These are phyloP conservation scores for Tricholoma hemisulphureum DNA, from an alignment of 768 basidiomycete genomes.

Conservation along the genomic window DNA sequence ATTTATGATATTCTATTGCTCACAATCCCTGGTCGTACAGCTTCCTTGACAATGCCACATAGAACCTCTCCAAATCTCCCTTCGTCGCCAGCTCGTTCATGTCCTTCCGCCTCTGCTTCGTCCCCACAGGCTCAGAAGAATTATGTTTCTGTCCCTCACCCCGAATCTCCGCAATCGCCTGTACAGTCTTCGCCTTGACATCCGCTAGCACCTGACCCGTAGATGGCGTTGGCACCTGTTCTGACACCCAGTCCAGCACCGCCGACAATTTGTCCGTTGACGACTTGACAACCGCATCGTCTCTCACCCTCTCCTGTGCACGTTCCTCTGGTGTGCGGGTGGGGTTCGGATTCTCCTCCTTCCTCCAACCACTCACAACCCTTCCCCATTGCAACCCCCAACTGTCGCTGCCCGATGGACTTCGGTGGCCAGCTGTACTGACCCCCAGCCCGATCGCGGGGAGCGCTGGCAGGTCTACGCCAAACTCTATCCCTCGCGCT, in stretches of 20 bases:
- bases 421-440: constrained; percentile 9
- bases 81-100: constrained; percentile 57
- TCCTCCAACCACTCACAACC: constrained; percentile 62
- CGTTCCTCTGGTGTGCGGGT: constrained; percentile 15
- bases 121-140: too few species aligned
- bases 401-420: constrained; percentile 30
- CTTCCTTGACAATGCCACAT: constrained; percentile 84
- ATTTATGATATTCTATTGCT: constrained; percentile 13
- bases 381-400: constrained; percentile 63
- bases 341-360: constrained; percentile 39
- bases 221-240: constrained; percentile 53
- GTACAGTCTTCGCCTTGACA: constrained; percentile 4
- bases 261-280: constrained; percentile 72
- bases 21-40: constrained; percentile 91
- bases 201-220: constrained; percentile 12
- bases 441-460: constrained; percentile 42
- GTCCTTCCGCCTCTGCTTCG: constrained; percentile 26
- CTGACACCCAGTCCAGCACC: constrained; percentile 78
- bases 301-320: constrained; percentile 16
- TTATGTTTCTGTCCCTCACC: constrained; percentile 21
- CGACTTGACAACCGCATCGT: constrained; percentile 57
- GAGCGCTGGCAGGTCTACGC: constrained; percentile 55
- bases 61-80: constrained; percentile 84
- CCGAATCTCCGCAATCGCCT: constrained; percentile 17
- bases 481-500: constrained; percentile 72